phyloP scores from a whole-genome alignment of 345 rosid genomes.

The Salix exigua region DNA sequence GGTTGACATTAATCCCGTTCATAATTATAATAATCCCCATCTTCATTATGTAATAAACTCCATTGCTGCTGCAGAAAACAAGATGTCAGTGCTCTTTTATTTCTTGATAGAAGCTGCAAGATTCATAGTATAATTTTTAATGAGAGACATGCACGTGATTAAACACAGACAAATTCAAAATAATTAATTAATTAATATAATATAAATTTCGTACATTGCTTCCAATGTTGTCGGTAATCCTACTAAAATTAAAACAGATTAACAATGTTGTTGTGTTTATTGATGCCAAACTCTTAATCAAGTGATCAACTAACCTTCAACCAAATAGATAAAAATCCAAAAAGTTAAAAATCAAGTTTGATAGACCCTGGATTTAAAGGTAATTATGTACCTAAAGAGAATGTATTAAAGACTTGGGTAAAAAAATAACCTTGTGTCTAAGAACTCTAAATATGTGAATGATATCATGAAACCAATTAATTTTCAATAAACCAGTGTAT shows the following conservation, averaged over 20 bases:
- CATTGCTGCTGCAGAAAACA: conserved; percentile 17
- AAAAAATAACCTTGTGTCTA: no score
- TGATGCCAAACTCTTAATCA: no score
- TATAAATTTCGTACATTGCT: conserved; percentile 16
- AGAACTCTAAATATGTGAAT: no score
- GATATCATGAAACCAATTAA: no score
- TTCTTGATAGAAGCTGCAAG: conserved; percentile 15
- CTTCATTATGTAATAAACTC: conserved; percentile 11
- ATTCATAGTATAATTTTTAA: background rate
- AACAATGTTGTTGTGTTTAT: background rate
- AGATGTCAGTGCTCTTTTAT: conserved; percentile 26
- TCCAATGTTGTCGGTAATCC: conserved; percentile 47
- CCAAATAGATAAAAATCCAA: no score
- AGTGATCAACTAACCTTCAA: no score
- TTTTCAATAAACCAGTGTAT: no score
- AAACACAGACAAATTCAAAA: background rate
- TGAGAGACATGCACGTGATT: conserved; percentile 14
- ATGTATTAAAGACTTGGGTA: no score
- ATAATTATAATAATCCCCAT: conserved; percentile 13
- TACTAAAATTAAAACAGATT: conserved; percentile 7
- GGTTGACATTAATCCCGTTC: conserved; percentile 36
- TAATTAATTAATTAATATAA: conserved; percentile 3
- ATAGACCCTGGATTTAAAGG: no score
- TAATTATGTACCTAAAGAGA: no score
- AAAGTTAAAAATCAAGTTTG: no score